Evolutionary conservation across 2,329 filamentous ascomycete genomes (phyloP), one percentile per base, ranked within the genome.

Genomic region (Aspergillus puulaauensis): DNA sequence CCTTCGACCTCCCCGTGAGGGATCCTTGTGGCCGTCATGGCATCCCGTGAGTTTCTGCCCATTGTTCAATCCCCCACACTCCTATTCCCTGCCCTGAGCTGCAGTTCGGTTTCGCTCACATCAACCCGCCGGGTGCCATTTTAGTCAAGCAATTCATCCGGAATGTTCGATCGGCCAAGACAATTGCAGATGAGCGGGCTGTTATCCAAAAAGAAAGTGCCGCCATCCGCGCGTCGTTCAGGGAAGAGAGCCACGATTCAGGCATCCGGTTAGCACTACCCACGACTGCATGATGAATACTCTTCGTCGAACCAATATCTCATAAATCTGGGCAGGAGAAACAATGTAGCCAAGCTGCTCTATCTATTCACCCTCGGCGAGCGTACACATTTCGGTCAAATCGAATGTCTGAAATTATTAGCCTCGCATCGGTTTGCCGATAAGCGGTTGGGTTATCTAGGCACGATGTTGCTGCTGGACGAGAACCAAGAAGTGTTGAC

Each of bases 191-290:
- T 79, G 95, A 99, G 81, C 88, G 95, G 73, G 93, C 95, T 52
- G 95, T 99, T 56, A 96, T 99, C 63, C 95, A 98, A 72, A 99
- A 99, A 79, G 95, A 99, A 81, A 99, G 95, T 78, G 95, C 95
- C 58, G 91, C 93, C 48, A 99, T 99, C 73, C 86, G 95, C 78
- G 92, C 95, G 67, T 98, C 93, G 79, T 99, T 99, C 76, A 87
- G 95, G 72, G 95, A 99, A 78, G 95, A 99, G 80, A 96, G 91
- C 78, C 87, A 90, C 71, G 93, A 99, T 74, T 92, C 90, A 67
- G 90, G 90, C 73, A 83, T 96, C 69, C 88, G 93, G 93, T 97
- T 82, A 72, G 83, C 77, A 62, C 54, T 57, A 52, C 41, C 60
- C 57, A 51, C 50, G 51, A 33, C 44, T 54, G 51, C 27, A 11